Evolutionary conservation across 371 early-diverging fungal species (phyloP).

Genomic region (Mucor circinelloides): DNA sequence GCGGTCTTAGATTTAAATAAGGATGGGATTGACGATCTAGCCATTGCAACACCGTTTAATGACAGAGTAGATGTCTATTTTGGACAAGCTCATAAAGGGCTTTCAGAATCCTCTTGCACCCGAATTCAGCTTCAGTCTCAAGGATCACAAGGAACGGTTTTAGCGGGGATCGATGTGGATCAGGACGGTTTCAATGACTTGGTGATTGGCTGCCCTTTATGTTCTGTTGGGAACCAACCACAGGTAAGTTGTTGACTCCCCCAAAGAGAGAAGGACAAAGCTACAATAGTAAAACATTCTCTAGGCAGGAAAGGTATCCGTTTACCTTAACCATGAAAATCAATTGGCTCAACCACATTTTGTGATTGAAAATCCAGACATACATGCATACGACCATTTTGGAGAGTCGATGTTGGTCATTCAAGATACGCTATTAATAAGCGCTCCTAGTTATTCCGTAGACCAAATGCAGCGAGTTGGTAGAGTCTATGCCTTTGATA

Average conservation of each 20-base stretch:
- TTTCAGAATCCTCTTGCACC: constrained; percentile 42
- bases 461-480: constrained; percentile 29
- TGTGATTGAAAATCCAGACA: constrained; percentile 21
- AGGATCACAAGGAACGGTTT: constrained; percentile 56
- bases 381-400: constrained; percentile 39
- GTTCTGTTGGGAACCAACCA: constrained; percentile 19
- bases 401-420: constrained; percentile 24
- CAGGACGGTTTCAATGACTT: constrained; percentile 70
- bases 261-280: background rate
- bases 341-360: constrained; percentile 12
- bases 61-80: constrained; percentile 70
- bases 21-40: constrained; percentile 89
- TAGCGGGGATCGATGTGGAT: constrained; percentile 68
- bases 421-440: constrained; percentile 24
- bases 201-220: constrained; percentile 72
- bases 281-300: background rate
- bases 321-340: background rate
- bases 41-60: constrained; percentile 72
- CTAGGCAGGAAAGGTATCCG: background rate
- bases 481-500: constrained; percentile 42
- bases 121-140: constrained; percentile 34
- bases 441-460: constrained; percentile 38
- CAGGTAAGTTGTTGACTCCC: constrained; percentile 37
- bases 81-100: constrained; percentile 56
- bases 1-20: constrained; percentile 78